These are phyloP conservation scores for Termitomyces sp. DNA, from an alignment of 768 basidiomycete species.

Conservation along the genomic window DNA sequence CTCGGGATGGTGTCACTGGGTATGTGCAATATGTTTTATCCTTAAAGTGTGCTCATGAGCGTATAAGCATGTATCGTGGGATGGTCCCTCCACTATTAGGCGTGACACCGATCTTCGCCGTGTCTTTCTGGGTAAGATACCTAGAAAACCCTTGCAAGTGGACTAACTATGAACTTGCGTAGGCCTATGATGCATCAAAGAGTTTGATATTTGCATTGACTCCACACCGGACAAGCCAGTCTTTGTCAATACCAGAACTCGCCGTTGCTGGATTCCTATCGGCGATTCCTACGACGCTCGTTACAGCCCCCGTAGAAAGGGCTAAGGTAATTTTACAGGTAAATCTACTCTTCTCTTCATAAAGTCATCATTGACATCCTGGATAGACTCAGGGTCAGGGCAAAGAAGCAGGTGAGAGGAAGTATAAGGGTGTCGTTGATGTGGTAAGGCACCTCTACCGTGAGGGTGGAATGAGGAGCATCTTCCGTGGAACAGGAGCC, in stretches of 20 bases:
- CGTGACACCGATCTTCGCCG: constrained; percentile 96
- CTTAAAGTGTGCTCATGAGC: background rate
- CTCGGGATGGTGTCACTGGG: constrained; percentile 90
- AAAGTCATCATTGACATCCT: constrained; percentile 6
- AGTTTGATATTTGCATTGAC: constrained; percentile 73
- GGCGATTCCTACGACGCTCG: constrained; percentile 85
- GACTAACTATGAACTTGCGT: background rate
- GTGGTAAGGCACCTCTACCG: constrained; percentile 88
- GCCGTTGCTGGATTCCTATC: constrained; percentile 93
- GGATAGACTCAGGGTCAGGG: constrained; percentile 87
- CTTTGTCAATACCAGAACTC: constrained; percentile 72
- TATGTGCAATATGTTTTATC: constrained; percentile 28
- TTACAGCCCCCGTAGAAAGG: constrained; percentile 95
- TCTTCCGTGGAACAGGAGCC: constrained; percentile 91
- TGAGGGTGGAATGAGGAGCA: constrained; percentile 88
- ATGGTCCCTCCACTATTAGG: constrained; percentile 92
- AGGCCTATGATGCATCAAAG: constrained; percentile 96
- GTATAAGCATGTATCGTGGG: constrained; percentile 75
- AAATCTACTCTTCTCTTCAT: constrained; percentile 10
- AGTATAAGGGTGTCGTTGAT: constrained; percentile 90
- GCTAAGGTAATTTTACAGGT: constrained; percentile 96
- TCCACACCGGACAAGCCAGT: constrained; percentile 66
- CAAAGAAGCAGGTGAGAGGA: constrained; percentile 37
- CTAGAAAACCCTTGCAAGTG: background rate
- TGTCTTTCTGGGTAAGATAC: constrained; percentile 89